Conservation (phyloP, 345 rosid species). For the Rhizophora mangle region DNA sequence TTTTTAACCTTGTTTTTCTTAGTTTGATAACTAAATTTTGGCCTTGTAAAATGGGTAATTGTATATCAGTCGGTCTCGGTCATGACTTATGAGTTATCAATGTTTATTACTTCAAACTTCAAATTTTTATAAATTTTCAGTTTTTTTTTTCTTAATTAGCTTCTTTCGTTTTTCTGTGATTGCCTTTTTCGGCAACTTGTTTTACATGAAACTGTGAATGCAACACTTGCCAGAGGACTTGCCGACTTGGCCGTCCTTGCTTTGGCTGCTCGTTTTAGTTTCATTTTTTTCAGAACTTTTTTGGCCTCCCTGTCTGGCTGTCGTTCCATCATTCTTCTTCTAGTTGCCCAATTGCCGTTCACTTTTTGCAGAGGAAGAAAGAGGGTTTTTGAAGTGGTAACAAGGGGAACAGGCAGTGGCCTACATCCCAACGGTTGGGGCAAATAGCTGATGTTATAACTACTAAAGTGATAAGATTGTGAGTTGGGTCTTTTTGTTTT, state of each 20-base stretch:
- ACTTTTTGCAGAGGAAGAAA: no score
- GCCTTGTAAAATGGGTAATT: constrained; percentile 25
- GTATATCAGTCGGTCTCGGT: constrained; percentile 15
- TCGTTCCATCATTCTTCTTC: no score
- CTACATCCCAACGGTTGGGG: constrained; percentile 42
- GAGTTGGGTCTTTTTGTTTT: constrained; percentile 32
- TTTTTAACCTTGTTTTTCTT: not conserved
- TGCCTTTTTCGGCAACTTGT: not conserved
- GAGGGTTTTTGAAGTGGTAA: not conserved
- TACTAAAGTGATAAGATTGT: constrained; percentile 37
- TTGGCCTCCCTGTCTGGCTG: not conserved
- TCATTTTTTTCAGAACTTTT: not conserved
- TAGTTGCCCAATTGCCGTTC: no score
- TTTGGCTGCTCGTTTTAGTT: not conserved
- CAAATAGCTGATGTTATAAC: constrained; percentile 48
- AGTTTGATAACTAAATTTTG: constrained; percentile 16
- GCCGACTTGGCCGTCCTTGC: not conserved
- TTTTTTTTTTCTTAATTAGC: not conserved
- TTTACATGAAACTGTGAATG: not conserved
- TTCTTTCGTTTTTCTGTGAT: not conserved
- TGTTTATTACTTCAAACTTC: not conserved
- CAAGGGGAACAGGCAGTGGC: constrained; percentile 33
- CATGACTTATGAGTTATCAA: not conserved
- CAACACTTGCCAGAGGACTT: not conserved
- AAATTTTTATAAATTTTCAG: not conserved